Percentiles rank a stretch among this genome's conserved stretches.
Conservation (phyloP, 768 basidiomycete species). For the Trametes meyenii region DNA sequence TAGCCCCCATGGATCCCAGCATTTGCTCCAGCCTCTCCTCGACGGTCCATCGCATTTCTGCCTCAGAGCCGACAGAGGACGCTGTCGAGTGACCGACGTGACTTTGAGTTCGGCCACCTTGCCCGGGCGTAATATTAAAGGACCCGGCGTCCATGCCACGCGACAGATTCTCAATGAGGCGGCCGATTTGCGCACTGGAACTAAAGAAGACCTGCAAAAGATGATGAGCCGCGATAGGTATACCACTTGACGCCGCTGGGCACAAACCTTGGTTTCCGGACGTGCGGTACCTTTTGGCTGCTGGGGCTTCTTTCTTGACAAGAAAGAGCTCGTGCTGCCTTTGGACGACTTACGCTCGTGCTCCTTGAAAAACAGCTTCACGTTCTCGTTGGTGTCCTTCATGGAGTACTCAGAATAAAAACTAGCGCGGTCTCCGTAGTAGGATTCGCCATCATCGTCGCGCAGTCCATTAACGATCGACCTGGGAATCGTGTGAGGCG, state of each 20-base stretch:
- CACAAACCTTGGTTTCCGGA: conserved; percentile 82
- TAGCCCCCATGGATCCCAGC: conserved; percentile 47
- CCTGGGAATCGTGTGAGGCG: conserved; percentile 43
- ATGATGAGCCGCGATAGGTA: conserved; percentile 16
- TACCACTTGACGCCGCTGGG: background rate
- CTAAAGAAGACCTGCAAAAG: conserved; percentile 68
- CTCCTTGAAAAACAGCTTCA: conserved; percentile 78
- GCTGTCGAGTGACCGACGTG: conserved; percentile 52
- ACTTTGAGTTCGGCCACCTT: conserved; percentile 30
- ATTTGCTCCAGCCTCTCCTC: conserved; percentile 79
- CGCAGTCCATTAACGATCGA: conserved; percentile 84
- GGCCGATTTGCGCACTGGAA: conserved; percentile 77
- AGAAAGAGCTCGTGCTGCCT: conserved; percentile 59
- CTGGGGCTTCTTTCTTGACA: conserved; percentile 58
- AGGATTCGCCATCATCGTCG: conserved; percentile 72
- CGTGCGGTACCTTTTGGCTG: conserved; percentile 52
- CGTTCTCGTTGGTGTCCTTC: conserved; percentile 53
- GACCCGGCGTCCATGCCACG: conserved; percentile 82
- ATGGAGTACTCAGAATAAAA: conserved; percentile 75
- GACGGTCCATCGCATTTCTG: conserved; percentile 67
- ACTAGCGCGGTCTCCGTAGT: conserved; percentile 68
- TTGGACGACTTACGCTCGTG: conserved; percentile 69
- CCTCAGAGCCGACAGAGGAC: conserved; percentile 62
- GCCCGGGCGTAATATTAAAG: conserved; percentile 69
- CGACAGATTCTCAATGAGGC: conserved; percentile 81